Conservation (phyloP, 2,329 filamentous ascomycete genomes). For the Curvularia spicifera region DNA sequence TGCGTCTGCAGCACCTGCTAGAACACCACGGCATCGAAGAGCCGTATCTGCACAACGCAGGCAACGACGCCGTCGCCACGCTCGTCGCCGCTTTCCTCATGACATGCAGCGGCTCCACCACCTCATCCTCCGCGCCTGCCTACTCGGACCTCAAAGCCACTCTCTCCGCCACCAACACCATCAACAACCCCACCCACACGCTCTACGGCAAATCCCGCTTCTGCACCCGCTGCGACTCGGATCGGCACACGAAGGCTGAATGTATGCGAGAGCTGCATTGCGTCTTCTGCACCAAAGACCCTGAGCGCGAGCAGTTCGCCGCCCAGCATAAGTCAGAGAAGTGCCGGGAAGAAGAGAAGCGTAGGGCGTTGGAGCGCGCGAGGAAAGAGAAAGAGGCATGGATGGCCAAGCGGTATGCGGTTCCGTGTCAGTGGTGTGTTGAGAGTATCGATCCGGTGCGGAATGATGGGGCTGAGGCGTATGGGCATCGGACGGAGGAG, state of each 20-base stretch:
- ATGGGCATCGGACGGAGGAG: conserved; percentile 8
- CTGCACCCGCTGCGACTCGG: conserved; percentile 1
- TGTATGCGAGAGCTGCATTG: background rate
- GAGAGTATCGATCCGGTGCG: conserved; percentile 8
- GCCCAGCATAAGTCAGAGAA: background rate
- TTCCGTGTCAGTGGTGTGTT: conserved; percentile 14
- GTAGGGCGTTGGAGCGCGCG: background rate
- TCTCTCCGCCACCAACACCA: background rate
- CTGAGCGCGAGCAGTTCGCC: too few species aligned
- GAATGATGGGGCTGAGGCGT: conserved; percentile 1
- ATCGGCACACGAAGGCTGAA: background rate
- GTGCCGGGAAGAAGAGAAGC: background rate
- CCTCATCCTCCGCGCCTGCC: background rate
- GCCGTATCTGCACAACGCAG: conserved; percentile 23
- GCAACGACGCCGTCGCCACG: conserved; percentile 23
- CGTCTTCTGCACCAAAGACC: background rate
- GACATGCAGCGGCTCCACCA: background rate
- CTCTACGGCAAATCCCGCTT: background rate
- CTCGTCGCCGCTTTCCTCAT: conserved; percentile 16
- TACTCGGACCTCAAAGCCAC: conserved; percentile 3
- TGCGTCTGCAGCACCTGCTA: conserved; percentile 13
- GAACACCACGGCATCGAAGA: conserved; percentile 5
- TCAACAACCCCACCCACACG: background rate
- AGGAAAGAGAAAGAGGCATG: background rate
- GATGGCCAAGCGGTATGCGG: background rate